Conservation (phyloP, 306 rosid species). For the Astragalus glycyphyllos region DNA sequence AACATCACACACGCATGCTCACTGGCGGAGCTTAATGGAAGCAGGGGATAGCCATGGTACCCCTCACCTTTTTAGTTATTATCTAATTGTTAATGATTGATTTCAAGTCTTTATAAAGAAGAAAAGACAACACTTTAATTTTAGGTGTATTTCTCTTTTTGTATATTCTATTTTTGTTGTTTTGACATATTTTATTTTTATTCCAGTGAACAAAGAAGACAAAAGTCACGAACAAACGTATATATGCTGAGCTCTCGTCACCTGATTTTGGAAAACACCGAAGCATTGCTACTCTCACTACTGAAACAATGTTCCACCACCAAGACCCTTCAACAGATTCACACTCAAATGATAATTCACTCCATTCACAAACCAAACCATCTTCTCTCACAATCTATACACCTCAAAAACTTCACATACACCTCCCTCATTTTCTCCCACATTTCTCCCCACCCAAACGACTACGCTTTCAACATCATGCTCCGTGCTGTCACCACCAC, state of each 20-base stretch:
- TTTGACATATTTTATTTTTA: no score
- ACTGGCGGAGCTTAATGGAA: no score
- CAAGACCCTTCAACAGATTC: constrained; percentile 60
- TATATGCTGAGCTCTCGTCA: constrained; percentile 23
- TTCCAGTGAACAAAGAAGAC: background rate
- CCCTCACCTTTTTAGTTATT: no score
- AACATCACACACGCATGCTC: no score
- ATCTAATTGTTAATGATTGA: no score
- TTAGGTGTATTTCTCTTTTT: no score
- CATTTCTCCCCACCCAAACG: constrained; percentile 61
- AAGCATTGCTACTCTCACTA: constrained; percentile 44
- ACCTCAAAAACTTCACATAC: constrained; percentile 62
- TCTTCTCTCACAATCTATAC: constrained; percentile 65
- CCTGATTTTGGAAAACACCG: constrained; percentile 17
- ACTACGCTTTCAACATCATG: constrained; percentile 83
- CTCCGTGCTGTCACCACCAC: constrained; percentile 83
- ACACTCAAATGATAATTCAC: constrained; percentile 70
- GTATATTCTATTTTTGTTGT: no score
- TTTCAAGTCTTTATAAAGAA: no score
- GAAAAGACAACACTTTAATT: no score
- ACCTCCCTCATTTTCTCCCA: constrained; percentile 61
- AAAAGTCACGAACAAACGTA: background rate
- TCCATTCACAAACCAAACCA: constrained; percentile 70
- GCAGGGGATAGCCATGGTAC: no score
- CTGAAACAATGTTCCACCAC: constrained; percentile 58